These are phyloP conservation scores for Pulveroboletus sp. DNA, from an alignment of 768 basidiomycete species.

Conservation along the genomic window DNA sequence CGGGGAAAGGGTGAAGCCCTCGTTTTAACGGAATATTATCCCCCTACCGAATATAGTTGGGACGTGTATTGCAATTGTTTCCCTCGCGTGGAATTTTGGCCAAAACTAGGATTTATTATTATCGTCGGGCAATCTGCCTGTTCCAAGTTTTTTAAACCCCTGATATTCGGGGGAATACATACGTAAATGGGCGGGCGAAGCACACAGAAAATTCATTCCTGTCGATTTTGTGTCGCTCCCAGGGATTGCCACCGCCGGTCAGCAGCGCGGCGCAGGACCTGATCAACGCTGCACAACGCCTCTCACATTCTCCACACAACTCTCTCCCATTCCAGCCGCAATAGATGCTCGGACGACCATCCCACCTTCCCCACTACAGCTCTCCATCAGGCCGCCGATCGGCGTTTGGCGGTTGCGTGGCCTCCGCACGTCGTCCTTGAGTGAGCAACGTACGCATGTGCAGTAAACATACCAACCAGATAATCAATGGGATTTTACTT, in stretches of 20 bases:
- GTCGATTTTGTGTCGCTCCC: conserved; percentile 23
- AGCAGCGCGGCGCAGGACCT: conserved; percentile 7
- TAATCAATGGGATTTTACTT: not conserved
- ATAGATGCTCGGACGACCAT: conserved; percentile 1
- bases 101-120: conserved; percentile 58
- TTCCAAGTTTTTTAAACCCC: conserved; percentile 48
- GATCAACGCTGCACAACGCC: conserved; percentile 6
- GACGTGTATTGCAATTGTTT: conserved; percentile 58
- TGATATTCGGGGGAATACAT: conserved; percentile 54
- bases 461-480: conserved; percentile 4
- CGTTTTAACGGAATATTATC: conserved; percentile 73
- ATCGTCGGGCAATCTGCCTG: conserved; percentile 47
- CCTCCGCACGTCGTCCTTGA: conserved; percentile 18
- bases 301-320: too few relatives aligned
- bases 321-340: not conserved
- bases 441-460: conserved; percentile 4
- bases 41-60: conserved; percentile 68
- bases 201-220: conserved; percentile 35
- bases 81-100: conserved; percentile 57
- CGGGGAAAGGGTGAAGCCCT: conserved; percentile 61
- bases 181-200: conserved; percentile 47
- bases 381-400: conserved; percentile 20
- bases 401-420: conserved; percentile 29
- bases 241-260: conserved; percentile 21
- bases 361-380: not conserved